Evolutionary conservation across 1,139 yeast species (phyloP).

Genomic region (Suhomyces ambrosiae): DNA sequence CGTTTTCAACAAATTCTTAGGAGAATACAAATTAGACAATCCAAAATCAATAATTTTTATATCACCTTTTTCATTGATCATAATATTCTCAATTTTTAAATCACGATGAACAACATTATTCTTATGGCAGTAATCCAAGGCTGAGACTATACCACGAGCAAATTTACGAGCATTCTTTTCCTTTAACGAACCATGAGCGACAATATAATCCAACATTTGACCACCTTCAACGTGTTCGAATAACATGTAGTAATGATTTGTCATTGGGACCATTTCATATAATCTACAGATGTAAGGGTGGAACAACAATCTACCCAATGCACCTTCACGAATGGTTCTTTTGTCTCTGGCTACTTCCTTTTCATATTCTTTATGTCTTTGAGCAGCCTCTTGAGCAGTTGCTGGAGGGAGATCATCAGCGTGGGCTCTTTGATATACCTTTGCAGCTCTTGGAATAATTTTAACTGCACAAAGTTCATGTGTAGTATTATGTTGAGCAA

Average conservation of each 20-base stretch:
- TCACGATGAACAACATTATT: slow-evolving; percentile 97
- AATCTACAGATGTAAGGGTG: slow-evolving; percentile 93
- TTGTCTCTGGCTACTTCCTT: slow-evolving; percentile 90
- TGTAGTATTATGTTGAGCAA: slow-evolving; percentile 83
- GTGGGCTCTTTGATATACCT: slow-evolving; percentile 75
- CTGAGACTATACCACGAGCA: slow-evolving; percentile 95
- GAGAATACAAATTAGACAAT: slow-evolving; percentile 80
- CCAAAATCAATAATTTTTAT: slow-evolving; percentile 96
- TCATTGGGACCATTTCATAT: slow-evolving; percentile 94
- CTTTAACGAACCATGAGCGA: slow-evolving; percentile 91
- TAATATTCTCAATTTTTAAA: slow-evolving; percentile 91
- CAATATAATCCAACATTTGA: slow-evolving; percentile 95
- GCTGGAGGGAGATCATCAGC: slow-evolving; percentile 66
- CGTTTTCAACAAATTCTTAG: slow-evolving; percentile 75
- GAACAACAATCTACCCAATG: slow-evolving; percentile 82
- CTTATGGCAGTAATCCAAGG: slow-evolving; percentile 88
- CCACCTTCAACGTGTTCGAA: slow-evolving; percentile 98
- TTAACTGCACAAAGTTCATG: slow-evolving; percentile 85
- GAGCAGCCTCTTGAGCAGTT: slow-evolving; percentile 58
- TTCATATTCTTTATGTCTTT: slow-evolving; percentile 72
- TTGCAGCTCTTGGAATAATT: slow-evolving; percentile 79
- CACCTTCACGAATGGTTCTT: slow-evolving; percentile 93
- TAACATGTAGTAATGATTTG: slow-evolving; percentile 94
- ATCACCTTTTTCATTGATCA: slow-evolving; percentile 92
- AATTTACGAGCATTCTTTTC: slow-evolving; percentile 94